Evolutionary conservation across 106 monocot species (phyloP), one percentile per base, ranked within the genome.

Genomic region (Dendrobium chrysotoxum): DNA sequence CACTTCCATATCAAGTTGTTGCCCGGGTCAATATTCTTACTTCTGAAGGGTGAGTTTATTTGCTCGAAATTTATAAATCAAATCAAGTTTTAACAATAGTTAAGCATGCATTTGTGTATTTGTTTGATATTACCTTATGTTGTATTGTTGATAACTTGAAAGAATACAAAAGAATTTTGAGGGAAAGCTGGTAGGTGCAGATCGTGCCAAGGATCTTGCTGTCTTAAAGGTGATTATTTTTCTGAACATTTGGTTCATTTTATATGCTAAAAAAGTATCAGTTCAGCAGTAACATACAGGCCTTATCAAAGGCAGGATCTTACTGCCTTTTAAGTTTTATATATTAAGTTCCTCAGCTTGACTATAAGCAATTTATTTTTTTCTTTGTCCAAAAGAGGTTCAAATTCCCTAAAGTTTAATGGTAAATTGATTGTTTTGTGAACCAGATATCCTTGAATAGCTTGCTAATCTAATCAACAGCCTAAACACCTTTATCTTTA

Each of bases 101-200:
- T 50, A 50, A 50, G 50, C 50, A 17, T 53, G 9, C 30, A 78
- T 2, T 38, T 28, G 11, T 5, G 5, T 15, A 46, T 38, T 42
- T 9, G 18, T 30, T 53, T 73, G 57, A 23, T 35, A 8, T 38
- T 53, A 58, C n/a, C 75, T 72, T 13, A 23, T 65, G 35, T 75
- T 30, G 25, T 77, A 20, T 41, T 80, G 7, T 26, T 81, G 28
- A 80, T 66, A 82, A 75, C 46, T 86, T 86, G 35, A 81, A 83
- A 98, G 97, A 86, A 79, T 98, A 28, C 90, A 92, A 81, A 98
- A 94, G 78, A 92, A 78, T 88, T 95, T 98, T 83, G 94, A 98
- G 82, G 94, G 97, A 42, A 94, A 85, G 81, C 78, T 98, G 81
- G 80, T 98, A 42, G 97, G 97, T 64, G 94, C 92, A 54, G 92